These are phyloP conservation scores for Excoecaria agallocha DNA, from an alignment of 345 rosid genomes.

Conservation along the genomic window DNA sequence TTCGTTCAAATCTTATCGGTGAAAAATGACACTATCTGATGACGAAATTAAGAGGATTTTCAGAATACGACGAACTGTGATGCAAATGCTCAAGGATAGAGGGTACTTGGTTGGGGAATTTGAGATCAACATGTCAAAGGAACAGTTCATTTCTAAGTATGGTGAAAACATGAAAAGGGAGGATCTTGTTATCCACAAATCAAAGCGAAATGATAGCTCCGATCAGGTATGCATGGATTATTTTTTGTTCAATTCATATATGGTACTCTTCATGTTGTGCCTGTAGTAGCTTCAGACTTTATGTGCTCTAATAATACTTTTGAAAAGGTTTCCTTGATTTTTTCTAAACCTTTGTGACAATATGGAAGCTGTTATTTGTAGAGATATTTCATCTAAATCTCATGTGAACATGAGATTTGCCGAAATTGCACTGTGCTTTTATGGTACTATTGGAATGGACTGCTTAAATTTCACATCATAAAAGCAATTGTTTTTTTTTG, in stretches of 20 bases:
- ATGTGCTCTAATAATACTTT: too few relatives aligned
- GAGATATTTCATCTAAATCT: too few relatives aligned
- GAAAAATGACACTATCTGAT: constrained; percentile 54
- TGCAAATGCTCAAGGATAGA: constrained; percentile 80
- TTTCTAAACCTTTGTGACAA: too few relatives aligned
- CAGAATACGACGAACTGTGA: constrained; percentile 64
- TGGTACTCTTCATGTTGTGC: not conserved
- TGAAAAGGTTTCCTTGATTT: too few relatives aligned
- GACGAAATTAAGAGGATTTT: constrained; percentile 62
- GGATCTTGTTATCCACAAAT: constrained; percentile 67
- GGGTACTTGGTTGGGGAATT: constrained; percentile 66
- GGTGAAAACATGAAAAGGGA: constrained; percentile 87
- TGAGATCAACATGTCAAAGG: constrained; percentile 50
- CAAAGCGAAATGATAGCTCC: constrained; percentile 47
- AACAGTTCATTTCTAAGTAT: constrained; percentile 53
- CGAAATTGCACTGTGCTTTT: too few relatives aligned
- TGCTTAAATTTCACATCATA: not conserved
- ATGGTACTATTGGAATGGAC: not conserved
- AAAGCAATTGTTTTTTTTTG: not conserved
- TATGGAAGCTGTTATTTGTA: too few relatives aligned
- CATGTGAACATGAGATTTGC: too few relatives aligned
- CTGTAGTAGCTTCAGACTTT: too few relatives aligned
- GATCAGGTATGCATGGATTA: constrained; percentile 54
- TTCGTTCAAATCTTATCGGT: not conserved
- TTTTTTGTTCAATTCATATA: not conserved